Conservation (phyloP, 1,139 yeast species). For the Geotrichum klebahnii region DNA sequence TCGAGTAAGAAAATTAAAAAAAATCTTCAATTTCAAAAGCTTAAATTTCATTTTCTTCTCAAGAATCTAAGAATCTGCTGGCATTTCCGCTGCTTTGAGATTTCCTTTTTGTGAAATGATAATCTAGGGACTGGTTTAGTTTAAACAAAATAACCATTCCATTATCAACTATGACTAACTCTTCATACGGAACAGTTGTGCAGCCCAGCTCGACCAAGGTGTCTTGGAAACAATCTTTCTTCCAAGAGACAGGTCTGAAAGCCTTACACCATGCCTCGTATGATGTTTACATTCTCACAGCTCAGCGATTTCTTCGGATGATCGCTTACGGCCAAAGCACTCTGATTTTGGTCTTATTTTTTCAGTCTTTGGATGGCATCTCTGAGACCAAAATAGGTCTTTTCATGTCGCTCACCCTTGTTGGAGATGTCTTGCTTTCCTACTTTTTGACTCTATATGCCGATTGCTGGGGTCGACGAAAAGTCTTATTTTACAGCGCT, state of each 20-base stretch:
- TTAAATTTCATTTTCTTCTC: too few relatives aligned
- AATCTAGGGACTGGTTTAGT: too few relatives aligned
- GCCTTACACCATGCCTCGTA: constrained; percentile 15
- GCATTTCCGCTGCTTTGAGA: too few relatives aligned
- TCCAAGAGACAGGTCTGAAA: constrained; percentile 19
- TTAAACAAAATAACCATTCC: too few relatives aligned
- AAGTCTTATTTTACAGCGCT: constrained; percentile 62
- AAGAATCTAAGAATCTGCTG: too few relatives aligned
- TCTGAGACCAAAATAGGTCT: constrained; percentile 61
- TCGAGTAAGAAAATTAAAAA: too few relatives aligned
- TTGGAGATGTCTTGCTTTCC: constrained; percentile 15
- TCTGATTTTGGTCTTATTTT: constrained; percentile 68
- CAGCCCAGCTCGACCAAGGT: not conserved
- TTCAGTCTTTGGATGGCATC: constrained; percentile 51
- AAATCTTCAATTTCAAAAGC: too few relatives aligned
- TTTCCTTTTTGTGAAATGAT: too few relatives aligned
- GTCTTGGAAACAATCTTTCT: not conserved
- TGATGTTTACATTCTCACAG: constrained; percentile 66
- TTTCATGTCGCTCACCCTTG: constrained; percentile 67
- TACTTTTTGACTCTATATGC: constrained; percentile 61
- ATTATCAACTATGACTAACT: not conserved
- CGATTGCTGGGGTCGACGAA: constrained; percentile 66
- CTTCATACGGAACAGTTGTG: not conserved
- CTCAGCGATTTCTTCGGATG: constrained; percentile 67
- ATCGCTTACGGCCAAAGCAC: constrained; percentile 78